phyloP scores from a whole-genome alignment of 129 eudicot genomes.

The Mikania micrantha region DNA sequence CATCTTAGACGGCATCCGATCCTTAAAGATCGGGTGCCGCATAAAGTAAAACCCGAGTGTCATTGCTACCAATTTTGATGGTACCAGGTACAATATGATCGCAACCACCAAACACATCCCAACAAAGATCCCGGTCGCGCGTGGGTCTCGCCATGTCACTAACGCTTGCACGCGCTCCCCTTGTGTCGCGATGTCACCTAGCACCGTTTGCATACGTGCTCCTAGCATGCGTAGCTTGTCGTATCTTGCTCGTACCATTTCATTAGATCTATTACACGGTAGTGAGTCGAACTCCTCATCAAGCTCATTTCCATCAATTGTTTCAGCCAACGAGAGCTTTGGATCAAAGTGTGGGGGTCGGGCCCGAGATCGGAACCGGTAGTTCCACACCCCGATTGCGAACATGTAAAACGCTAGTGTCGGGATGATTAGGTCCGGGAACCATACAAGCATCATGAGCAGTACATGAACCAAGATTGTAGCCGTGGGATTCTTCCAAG shows the following conservation, averaged over 20 bases:
- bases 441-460: constrained; percentile 87
- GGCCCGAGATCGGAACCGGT: constrained; percentile 46
- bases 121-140: constrained; percentile 89
- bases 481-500: constrained; percentile 83
- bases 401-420: constrained; percentile 80
- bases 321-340: constrained; percentile 67
- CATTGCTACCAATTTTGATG: constrained; percentile 91
- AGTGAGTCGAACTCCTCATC: constrained; percentile 80
- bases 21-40: constrained; percentile 85
- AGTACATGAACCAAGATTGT: constrained; percentile 85
- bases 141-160: constrained; percentile 93
- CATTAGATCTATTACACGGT: constrained; percentile 66
- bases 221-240: constrained; percentile 81
- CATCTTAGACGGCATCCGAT: constrained; percentile 77
- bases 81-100: constrained; percentile 65
- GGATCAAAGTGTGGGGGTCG: constrained; percentile 78
- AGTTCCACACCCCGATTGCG: constrained; percentile 78
- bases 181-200: constrained; percentile 88
- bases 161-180: constrained; percentile 81
- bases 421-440: constrained; percentile 79
- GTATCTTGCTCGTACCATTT: constrained; percentile 66
- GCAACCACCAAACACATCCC: constrained; percentile 76
- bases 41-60: constrained; percentile 71
- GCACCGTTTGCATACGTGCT: constrained; percentile 64
- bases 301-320: constrained; percentile 65